Evolutionary conservation across 371 early-diverging fungal species (phyloP), one percentile per base, ranked within the genome.

Genomic region (Mucor saturninus): DNA sequence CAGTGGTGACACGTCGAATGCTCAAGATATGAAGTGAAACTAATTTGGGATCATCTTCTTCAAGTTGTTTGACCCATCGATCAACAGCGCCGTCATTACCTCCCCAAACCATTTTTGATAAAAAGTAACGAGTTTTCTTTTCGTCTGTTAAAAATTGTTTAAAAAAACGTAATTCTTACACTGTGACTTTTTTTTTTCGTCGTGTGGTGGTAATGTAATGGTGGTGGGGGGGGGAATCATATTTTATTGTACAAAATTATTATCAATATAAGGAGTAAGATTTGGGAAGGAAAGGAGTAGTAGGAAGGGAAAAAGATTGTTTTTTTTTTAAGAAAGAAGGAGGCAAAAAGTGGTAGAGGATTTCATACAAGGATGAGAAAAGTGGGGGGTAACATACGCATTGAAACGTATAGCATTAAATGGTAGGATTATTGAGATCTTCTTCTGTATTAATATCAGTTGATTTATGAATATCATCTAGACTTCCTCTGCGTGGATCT

Each of bases 21-120:
- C 84, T 84, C 60, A 87, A 77, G 64, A 87, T 87, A 56, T 87
- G 87, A 5, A 87, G 71, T 29, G 80, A 73, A 0, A 70, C 76
- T 38, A 87, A 74, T 14, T 75, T 74, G 2, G 79, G 70, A 55
- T 87, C 87, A 43, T 87, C 84, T 2, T 75, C 77, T 45, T 65
- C 57, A 2, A 87, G 78, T 31, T 85, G 84, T 52, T 84, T 81
- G 42, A 81, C 73, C 87, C 87, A 87, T 48, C 72, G 64, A 29
- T 85, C 78, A 38, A 84, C 80, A 37, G 77, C 80, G 64, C 77
- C 79, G 59, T 83, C 77, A 60, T 81, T 83, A 37, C 84, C 83
- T 31, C 85, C 87, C 87, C 87, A 87, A 50, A 76, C 85, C 87
- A 87, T 87, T 28, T 40, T 71, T 62, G n/a, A 26, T 28, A 35